phyloP scores from a whole-genome alignment of 2,329 filamentous ascomycete species.

The Periconia macrospinosa region DNA sequence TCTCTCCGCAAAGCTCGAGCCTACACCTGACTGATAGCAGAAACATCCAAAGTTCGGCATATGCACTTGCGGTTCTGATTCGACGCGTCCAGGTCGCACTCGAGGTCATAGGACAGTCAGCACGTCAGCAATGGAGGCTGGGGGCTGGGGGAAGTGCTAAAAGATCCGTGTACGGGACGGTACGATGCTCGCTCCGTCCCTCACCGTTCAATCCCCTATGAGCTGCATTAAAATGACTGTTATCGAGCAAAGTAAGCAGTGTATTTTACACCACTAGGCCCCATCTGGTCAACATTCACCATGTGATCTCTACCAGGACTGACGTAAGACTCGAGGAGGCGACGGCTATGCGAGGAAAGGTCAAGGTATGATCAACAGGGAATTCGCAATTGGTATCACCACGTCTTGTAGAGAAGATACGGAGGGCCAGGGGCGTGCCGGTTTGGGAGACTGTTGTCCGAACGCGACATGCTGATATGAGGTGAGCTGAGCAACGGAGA shows the following conservation, averaged over 20 bases:
- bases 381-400: conserved; percentile 11
- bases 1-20: conserved; percentile 3
- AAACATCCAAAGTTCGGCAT: not conserved
- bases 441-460: conserved; percentile 10
- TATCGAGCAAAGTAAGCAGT: conserved; percentile 9
- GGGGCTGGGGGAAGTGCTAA: conserved; percentile 14
- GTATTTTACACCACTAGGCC: conserved; percentile 6
- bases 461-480: not conserved
- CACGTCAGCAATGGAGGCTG: conserved; percentile 13
- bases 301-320: conserved; percentile 6
- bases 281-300: not conserved
- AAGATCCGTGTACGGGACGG: conserved; percentile 16
- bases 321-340: not conserved
- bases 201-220: conserved; percentile 10
- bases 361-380: conserved; percentile 10
- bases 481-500: not conserved
- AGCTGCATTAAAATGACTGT: not conserved
- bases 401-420: conserved; percentile 8
- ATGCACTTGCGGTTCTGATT: conserved; percentile 1
- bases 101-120: conserved; percentile 10
- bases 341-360: conserved; percentile 1
- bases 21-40: conserved; percentile 8
- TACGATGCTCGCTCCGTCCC: conserved; percentile 16
- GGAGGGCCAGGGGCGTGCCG: conserved; percentile 16
- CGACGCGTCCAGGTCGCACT: conserved; percentile 8